phyloP scores from a whole-genome alignment of 257 asterid species.

The Penstemon eatonii region DNA sequence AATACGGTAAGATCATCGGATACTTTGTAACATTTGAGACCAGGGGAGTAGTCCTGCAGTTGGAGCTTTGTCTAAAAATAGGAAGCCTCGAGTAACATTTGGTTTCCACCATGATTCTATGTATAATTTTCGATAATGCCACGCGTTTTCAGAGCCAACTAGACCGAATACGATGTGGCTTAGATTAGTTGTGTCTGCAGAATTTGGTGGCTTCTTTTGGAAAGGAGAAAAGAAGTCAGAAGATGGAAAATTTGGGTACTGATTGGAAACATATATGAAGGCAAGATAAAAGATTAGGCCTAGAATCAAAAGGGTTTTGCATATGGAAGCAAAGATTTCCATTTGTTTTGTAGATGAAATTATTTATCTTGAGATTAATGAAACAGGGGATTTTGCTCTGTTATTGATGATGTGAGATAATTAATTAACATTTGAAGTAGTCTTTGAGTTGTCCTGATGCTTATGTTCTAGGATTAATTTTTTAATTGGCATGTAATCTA shows the following conservation, averaged over 20 bases:
- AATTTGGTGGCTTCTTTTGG: not conserved
- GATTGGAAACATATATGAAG: constrained; percentile 32
- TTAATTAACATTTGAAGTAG: not conserved
- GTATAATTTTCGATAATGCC: constrained; percentile 40
- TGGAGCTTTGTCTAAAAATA: constrained; percentile 43
- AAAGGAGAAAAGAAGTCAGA: constrained; percentile 29
- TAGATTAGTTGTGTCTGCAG: constrained; percentile 29
- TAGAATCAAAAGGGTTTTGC: constrained; percentile 34
- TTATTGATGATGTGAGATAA: not conserved
- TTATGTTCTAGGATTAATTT: not conserved
- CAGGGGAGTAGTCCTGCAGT: constrained; percentile 42
- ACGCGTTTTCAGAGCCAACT: constrained; percentile 45
- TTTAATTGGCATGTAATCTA: not conserved
- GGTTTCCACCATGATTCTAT: constrained; percentile 61
- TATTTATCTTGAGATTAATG: constrained; percentile 16
- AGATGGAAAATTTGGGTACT: constrained; percentile 39
- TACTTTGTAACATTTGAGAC: constrained; percentile 37
- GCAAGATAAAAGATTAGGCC: constrained; percentile 30
- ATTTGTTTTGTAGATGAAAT: constrained; percentile 16
- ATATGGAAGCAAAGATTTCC: constrained; percentile 24
- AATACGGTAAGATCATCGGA: constrained; percentile 36
- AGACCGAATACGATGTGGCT: constrained; percentile 52
- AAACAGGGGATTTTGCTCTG: not conserved
- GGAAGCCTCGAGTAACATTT: constrained; percentile 38
- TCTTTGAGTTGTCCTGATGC: not conserved